Evolutionary conservation across 148 eudicot species (phyloP).

Genomic region (Rhododendron vialii): DNA sequence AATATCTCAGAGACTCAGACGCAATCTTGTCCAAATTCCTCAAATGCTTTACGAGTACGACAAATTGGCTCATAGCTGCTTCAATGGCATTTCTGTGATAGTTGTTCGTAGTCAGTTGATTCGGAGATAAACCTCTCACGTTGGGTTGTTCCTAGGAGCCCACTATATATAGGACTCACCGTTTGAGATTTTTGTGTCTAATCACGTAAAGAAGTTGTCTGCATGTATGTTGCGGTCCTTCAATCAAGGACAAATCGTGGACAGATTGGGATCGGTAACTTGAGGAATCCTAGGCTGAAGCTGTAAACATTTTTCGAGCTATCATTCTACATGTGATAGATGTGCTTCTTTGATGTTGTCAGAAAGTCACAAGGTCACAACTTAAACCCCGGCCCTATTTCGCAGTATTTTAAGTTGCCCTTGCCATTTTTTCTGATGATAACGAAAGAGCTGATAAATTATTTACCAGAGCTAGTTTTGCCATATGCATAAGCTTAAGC

Average conservation of each 20-base stretch:
- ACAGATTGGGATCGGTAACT: background rate
- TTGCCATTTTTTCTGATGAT: background rate
- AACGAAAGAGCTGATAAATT: background rate
- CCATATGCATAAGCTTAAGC: background rate
- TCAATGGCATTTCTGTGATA: background rate
- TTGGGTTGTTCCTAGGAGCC: background rate
- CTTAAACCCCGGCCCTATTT: background rate
- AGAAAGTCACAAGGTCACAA: background rate
- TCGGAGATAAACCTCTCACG: background rate
- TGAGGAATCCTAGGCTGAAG: background rate
- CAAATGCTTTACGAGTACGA: background rate
- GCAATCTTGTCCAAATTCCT: background rate
- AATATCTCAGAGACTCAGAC: too few species aligned
- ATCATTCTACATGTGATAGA: background rate
- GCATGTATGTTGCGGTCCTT: background rate
- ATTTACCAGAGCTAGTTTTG: background rate
- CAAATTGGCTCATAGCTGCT: background rate
- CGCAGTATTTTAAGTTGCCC: background rate
- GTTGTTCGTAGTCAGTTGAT: background rate
- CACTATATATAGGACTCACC: background rate
- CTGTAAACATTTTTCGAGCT: background rate
- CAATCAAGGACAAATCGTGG: background rate
- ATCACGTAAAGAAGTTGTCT: background rate
- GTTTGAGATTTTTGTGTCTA: background rate
- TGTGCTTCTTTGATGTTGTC: background rate